Percentiles rank a stretch among this genome's conserved stretches.
phyloP scores from a whole-genome alignment of 768 basidiomycete species.

The Inosperma sp. region DNA sequence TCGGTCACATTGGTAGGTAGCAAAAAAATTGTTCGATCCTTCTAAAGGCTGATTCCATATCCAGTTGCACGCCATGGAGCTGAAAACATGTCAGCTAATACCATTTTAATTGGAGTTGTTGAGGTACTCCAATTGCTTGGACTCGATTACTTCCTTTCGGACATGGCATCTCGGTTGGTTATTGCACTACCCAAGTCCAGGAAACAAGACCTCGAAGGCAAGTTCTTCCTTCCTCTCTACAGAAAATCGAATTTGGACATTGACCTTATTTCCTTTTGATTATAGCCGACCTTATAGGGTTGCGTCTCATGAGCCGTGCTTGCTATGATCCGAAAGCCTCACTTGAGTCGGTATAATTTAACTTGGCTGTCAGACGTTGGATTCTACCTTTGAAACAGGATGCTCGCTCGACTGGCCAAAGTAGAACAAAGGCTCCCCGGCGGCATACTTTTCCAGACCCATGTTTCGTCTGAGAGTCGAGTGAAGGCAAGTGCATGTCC shows the following conservation, averaged over 20 bases:
- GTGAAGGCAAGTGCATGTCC: constrained; percentile 50
- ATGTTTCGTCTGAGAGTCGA: constrained; percentile 70
- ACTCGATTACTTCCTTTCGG: constrained; percentile 50
- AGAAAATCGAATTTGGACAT: not conserved
- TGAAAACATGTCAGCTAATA: constrained; percentile 49
- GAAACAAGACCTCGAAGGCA: constrained; percentile 79
- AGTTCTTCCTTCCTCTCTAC: too few relatives aligned
- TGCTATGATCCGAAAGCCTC: constrained; percentile 83
- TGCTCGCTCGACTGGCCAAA: constrained; percentile 64
- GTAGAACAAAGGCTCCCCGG: constrained; percentile 42
- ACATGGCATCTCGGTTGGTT: constrained; percentile 44
- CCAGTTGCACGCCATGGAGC: constrained; percentile 44
- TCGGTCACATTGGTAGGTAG: constrained; percentile 65
- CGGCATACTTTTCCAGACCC: constrained; percentile 60
- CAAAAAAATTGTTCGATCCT: not conserved
- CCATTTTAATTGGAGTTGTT: constrained; percentile 37
- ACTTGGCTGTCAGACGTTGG: too few relatives aligned
- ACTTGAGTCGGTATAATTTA: constrained; percentile 59
- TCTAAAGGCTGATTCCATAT: not conserved
- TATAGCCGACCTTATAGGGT: constrained; percentile 80
- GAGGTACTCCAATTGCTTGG: constrained; percentile 48
- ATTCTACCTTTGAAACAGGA: too few relatives aligned
- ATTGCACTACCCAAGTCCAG: constrained; percentile 81
- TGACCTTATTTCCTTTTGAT: not conserved
- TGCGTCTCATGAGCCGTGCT: constrained; percentile 73